Evolutionary conservation across 2,329 filamentous ascomycete genomes (phyloP).

Genomic region (Phialemonium atrogriseum): DNA sequence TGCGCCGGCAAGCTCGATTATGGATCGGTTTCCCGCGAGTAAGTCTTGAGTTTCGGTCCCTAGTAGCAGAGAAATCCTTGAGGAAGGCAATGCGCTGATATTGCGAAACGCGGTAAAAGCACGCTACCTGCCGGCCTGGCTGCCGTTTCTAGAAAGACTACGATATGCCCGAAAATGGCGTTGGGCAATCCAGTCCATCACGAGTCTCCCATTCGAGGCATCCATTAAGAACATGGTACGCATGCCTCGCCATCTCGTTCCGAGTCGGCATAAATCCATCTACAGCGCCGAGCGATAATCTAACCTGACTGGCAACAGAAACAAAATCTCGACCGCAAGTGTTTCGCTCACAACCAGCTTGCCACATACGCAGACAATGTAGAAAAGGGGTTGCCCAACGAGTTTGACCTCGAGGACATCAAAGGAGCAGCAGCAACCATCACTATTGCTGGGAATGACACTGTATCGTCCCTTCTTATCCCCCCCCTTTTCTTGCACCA

Average conservation of each 20-base stretch:
- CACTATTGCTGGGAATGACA: conserved; percentile 19
- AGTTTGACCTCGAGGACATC: conserved; percentile 17
- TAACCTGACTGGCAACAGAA: conserved; percentile 2
- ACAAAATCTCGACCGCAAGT: conserved; percentile 4
- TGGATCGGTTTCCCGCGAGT: conserved; percentile 16
- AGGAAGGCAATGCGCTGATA: too few relatives aligned
- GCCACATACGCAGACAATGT: conserved; percentile 5
- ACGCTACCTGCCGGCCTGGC: conserved; percentile 15
- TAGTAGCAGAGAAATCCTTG: too few relatives aligned
- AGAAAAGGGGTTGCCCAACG: conserved; percentile 5
- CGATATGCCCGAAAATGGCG: conserved; percentile 14
- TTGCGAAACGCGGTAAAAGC: conserved; percentile 10
- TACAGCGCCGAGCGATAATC: background rate
- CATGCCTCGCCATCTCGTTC: background rate
- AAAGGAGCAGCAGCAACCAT: conserved; percentile 19
- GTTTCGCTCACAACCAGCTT: conserved; percentile 13
- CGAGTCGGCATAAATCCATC: background rate
- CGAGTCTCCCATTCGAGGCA: conserved; percentile 13
- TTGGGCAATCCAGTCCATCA: conserved; percentile 13
- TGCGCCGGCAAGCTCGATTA: conserved; percentile 16
- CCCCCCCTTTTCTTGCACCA: too few relatives aligned
- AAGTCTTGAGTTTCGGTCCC: too few relatives aligned
- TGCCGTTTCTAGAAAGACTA: conserved; percentile 18
- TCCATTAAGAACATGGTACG: conserved; percentile 9
- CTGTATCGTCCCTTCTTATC: too few relatives aligned